A percentile compares a stretch with the other conserved stretches of the same genome.
phyloP scores from a whole-genome alignment of 768 basidiomycete species.

The Lentinula sp. region DNA sequence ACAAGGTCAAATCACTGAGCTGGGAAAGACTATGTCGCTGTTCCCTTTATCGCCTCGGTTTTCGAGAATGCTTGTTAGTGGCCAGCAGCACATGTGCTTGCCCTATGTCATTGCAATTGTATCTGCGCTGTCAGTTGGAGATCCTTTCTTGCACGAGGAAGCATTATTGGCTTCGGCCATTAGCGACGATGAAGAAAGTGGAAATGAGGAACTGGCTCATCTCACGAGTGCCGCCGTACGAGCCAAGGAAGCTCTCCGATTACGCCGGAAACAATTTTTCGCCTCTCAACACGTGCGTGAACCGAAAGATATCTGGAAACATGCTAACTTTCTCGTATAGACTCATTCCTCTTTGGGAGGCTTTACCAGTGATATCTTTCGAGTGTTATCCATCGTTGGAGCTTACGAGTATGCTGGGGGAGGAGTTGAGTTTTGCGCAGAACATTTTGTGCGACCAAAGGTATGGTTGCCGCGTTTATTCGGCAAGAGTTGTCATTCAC shows the following conservation, averaged over 20 bases:
- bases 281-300: slow-evolving; percentile 65
- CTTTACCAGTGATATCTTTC: slow-evolving; percentile 80
- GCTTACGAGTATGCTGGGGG: slow-evolving; percentile 93
- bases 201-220: slow-evolving; percentile 30
- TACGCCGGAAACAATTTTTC: slow-evolving; percentile 74
- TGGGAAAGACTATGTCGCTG: slow-evolving; percentile 88
- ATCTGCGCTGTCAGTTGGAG: slow-evolving; percentile 87
- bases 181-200: slow-evolving; percentile 30
- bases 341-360: slow-evolving; percentile 75
- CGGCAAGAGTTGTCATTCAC: not conserved
- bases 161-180: slow-evolving; percentile 41
- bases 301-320: not conserved
- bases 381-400: slow-evolving; percentile 87
- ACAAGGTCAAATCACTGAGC: slow-evolving; percentile 72
- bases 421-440: slow-evolving; percentile 70
- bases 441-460: slow-evolving; percentile 89
- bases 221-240: slow-evolving; percentile 40
- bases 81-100: slow-evolving; percentile 76
- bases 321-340: slow-evolving; percentile 29
- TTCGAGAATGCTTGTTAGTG: slow-evolving; percentile 92
- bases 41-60: slow-evolving; percentile 94
- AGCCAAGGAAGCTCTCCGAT: slow-evolving; percentile 51
- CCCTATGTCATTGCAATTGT: slow-evolving; percentile 91
- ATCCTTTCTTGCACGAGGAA: slow-evolving; percentile 90
- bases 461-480: slow-evolving; percentile 29